phyloP scores from a whole-genome alignment of 2,329 filamentous ascomycete species.

The Pestalotiopsis sp. region DNA sequence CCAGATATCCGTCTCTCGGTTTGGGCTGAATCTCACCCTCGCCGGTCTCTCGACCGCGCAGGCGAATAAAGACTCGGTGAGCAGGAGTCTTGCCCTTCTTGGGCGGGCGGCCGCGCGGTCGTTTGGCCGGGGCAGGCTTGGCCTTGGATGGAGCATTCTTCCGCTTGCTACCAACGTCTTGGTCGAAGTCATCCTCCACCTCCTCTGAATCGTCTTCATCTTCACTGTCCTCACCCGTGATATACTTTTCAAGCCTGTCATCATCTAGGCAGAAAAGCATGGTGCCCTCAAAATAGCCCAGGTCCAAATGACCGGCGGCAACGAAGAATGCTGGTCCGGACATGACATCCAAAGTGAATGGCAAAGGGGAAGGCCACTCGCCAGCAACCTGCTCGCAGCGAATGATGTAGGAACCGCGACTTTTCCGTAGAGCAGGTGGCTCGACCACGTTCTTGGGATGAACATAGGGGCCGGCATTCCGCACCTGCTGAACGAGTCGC shows the following conservation, averaged over 20 bases:
- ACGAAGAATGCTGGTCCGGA: neutral
- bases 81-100: neutral
- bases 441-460: neutral
- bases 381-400: neutral
- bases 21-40: neutral
- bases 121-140: neutral
- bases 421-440: neutral
- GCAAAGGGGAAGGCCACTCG: neutral
- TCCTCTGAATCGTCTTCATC: neutral
- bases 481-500: neutral
- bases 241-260: neutral
- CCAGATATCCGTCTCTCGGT: neutral
- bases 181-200: neutral
- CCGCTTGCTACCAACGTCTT: neutral
- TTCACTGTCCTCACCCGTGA: neutral
- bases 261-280: neutral
- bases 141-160: neutral
- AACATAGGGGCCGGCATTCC: neutral
- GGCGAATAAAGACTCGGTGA: neutral
- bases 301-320: neutral
- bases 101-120: neutral
- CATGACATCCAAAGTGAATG: neutral
- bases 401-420: neutral
- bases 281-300: neutral
- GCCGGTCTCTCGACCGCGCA: neutral